Conservation (phyloP, 1,284 basidiomycete genomes). For the Schizophyllum amplum region DNA sequence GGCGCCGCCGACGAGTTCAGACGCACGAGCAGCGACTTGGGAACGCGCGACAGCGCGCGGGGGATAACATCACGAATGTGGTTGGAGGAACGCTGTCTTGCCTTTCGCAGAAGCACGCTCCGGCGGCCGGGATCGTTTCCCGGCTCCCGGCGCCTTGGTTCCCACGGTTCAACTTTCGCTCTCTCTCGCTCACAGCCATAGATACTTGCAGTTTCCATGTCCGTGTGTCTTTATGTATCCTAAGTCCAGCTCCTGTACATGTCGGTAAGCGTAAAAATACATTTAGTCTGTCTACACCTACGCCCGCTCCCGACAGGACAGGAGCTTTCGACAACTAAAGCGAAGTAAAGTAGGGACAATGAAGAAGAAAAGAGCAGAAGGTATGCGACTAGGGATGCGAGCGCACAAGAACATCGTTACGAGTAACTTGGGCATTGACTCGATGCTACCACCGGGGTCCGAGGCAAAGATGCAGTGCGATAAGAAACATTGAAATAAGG, state of each 20-base stretch:
- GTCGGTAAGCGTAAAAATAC: slow-evolving; percentile 44
- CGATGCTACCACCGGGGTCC: slow-evolving; percentile 8
- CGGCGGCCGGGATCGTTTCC: no score
- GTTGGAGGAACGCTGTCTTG: no score
- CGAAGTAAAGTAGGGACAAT: slow-evolving; percentile 23
- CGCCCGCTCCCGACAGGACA: slow-evolving; percentile 29
- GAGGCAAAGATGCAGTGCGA: slow-evolving; percentile 12
- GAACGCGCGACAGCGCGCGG: no score
- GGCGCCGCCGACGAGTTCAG: slow-evolving; percentile 21
- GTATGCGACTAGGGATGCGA: slow-evolving; percentile 11
- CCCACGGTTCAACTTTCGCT: no score
- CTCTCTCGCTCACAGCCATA: no score
- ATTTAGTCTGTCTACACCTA: slow-evolving; percentile 42
- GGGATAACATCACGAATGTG: no score
- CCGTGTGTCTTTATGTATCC: no score
- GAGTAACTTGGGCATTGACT: slow-evolving; percentile 8
- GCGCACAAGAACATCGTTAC: slow-evolving; percentile 8
- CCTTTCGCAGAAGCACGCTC: no score
- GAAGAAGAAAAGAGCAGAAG: slow-evolving; percentile 6
- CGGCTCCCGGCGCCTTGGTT: no score
- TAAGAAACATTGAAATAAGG: slow-evolving; percentile 9
- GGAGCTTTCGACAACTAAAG: slow-evolving; percentile 30
- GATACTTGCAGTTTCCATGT: no score
- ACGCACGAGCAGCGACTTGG: slow-evolving; percentile 2
- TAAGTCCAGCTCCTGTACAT: no score